Percentiles rank a stretch among this genome's conserved stretches.
Conservation (phyloP, 345 rosid species). For the Ailanthus altissimus region DNA sequence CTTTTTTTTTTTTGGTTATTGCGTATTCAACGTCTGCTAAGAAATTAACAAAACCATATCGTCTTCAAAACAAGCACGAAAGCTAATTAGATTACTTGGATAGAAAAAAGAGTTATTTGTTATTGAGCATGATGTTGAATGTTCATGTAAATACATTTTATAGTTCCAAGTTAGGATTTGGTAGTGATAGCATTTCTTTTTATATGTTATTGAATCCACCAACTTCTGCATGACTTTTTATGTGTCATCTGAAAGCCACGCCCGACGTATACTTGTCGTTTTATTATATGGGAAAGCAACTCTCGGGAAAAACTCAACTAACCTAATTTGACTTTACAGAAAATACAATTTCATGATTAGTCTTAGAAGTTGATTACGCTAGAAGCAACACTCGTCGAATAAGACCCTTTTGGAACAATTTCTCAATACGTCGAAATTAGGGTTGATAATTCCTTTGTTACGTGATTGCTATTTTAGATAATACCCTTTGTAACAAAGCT, state of each 20-base stretch:
- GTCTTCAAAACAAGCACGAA: neutral
- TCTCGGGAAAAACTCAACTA: constrained; percentile 21
- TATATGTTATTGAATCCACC: constrained; percentile 10
- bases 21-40: neutral
- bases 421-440: too few relatives aligned
- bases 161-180: too few relatives aligned
- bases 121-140: neutral
- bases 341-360: neutral
- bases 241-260: constrained; percentile 9
- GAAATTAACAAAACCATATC: neutral
- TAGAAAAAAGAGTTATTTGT: neutral
- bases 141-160: neutral
- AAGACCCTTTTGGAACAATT: too few relatives aligned
- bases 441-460: too few relatives aligned
- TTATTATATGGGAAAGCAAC: neutral
- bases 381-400: too few relatives aligned
- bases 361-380: too few relatives aligned
- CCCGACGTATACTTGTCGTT: constrained; percentile 16
- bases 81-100: neutral
- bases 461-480: too few relatives aligned
- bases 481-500: too few relatives aligned
- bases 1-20: neutral
- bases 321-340: neutral
- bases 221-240: constrained; percentile 1
- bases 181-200: too few relatives aligned